These are phyloP conservation scores for Hymenoscyphus repandus DNA, from an alignment of 2,329 filamentous ascomycete species.

Conservation along the genomic window DNA sequence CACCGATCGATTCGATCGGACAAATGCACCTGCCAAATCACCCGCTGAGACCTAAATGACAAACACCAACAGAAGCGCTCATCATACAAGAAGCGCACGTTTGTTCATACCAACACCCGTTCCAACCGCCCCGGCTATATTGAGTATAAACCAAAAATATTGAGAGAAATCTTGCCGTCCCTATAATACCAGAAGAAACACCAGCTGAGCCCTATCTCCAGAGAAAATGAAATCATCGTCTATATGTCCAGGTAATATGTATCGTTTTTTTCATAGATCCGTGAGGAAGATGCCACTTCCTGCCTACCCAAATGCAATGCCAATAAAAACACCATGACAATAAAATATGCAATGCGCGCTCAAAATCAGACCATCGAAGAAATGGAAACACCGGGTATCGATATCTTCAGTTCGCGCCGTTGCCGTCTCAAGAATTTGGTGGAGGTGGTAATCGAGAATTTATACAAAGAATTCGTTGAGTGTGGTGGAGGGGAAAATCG, in stretches of 20 bases:
- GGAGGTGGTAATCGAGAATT: constrained; percentile 22
- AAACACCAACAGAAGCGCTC: constrained; percentile 22
- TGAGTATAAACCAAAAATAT: constrained; percentile 21
- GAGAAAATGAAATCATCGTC: constrained; percentile 32
- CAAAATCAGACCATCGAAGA: constrained; percentile 29
- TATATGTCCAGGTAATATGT: constrained; percentile 30
- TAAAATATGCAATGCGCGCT: constrained; percentile 31
- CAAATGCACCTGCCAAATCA: constrained; percentile 27
- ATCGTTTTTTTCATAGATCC: constrained; percentile 28
- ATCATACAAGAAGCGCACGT: constrained; percentile 28
- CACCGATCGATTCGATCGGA: constrained; percentile 21
- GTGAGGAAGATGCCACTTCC: constrained; percentile 32
- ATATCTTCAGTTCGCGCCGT: constrained; percentile 29
- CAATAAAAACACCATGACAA: constrained; percentile 30
- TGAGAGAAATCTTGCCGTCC: constrained; percentile 29
- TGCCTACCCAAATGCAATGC: constrained; percentile 29
- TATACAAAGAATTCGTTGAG: constrained; percentile 34
- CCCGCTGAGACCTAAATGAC: constrained; percentile 23
- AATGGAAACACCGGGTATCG: constrained; percentile 31
- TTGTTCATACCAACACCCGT: constrained; percentile 29
- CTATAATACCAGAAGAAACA: constrained; percentile 29
- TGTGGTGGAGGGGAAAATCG: constrained; percentile 3
- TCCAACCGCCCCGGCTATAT: constrained; percentile 6
- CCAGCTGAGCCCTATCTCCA: constrained; percentile 22
- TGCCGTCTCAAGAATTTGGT: constrained; percentile 30